Evolutionary conservation across 768 basidiomycete species (phyloP), one percentile per base, ranked within the genome.

Genomic region (Chlorophyllum brunneum): DNA sequence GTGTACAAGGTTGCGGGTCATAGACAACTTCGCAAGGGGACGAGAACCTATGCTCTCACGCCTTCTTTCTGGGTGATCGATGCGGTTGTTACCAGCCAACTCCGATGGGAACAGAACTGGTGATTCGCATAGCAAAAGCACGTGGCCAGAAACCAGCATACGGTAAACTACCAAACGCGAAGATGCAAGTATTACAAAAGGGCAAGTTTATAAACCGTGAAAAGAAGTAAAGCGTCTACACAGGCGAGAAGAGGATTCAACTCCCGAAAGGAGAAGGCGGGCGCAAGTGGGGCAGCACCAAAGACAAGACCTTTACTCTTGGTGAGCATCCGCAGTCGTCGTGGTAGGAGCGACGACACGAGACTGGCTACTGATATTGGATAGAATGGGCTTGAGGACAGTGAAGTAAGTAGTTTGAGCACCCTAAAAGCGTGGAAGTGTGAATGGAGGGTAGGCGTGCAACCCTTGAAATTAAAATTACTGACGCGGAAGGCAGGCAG

Each of bases 401-500:
- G 76, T 75, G 62, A 77, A 68, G 73, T 97, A 95, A 34, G 89
- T 75, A 51, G 76, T 73, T 80, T 91, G 86, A 40, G 95, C 95
- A 58, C 95, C 95, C 86, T 95, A 54, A 44, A 44, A 46, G 46
- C 29, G 20, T 47, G 57, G 54, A 59, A 42, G 53, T 39, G 48
- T 34, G 46, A 56, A 49, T 48, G 56, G 61, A 61, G 50, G 51
- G 50, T 54, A 51, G 56, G 37, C 54, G 53, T 34, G 48, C 27
- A 7, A 18, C 43, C 18, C 29, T 34, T 55, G 42, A 41, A 49
- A 33, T 51, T 59, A 62, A 34, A 48, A 49, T 39, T 34, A 83
- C 89, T 67, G 72, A 92, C 90, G 65, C 85, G 86, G 76, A 88
- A 83, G 33, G 78, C 82, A 36, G 89, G 86, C 51, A 92, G 83